Base-by-base conservation (phyloP, 2,329 filamentous ascomycete species). In the Colletotrichum lini region DNA sequence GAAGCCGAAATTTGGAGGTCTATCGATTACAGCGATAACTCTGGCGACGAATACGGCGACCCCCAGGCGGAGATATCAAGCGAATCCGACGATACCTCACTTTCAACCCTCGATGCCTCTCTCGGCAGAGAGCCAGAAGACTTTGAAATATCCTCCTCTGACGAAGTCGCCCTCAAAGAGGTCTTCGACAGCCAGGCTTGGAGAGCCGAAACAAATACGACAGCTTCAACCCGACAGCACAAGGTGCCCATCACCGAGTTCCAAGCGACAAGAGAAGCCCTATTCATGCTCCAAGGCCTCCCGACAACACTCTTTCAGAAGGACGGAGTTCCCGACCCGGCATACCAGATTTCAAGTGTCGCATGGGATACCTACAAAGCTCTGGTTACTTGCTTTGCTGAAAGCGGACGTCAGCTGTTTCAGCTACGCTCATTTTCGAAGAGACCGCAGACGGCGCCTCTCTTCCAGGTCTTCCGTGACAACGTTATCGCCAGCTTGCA, bases 251-350 rank as follows among this genome's bases (percentile, higher is more conserved):
- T 74, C 2, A 63, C 54, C 15, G 73, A 74, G 21, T 73, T 73
- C 30, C 73, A 74, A 30, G 65, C 68, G 26, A 60, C 65, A 30
- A 61, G 82, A 84, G 72, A 74, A 77, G 89, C 90, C 0, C 84
- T 98, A 0, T 96, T 94, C 76, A 97, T 98, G 94, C 87, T 98
- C 0, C 89, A 90, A 65, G 95, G 95, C 0, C 83, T 96, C 4
- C 88, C 91, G 7, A 96, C 93, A 2, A 92, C 90, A 2, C 78
- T 98, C 1, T 98, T 95, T 76, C 83, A 82, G 67, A 26, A 75
- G 4, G 77, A 84, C 59, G 84, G 82, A 16, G 74, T 78, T 8
- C 83, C 84, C 0, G 78, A 81, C 2, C 76, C 81, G 4, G 76
- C 75, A 1, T 88, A 85, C 65, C 85, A 88, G 67, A 82, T 89